Evolutionary conservation across 164 flowering plant species (phyloP).

Genomic region (Cinnamomum chago): DNA sequence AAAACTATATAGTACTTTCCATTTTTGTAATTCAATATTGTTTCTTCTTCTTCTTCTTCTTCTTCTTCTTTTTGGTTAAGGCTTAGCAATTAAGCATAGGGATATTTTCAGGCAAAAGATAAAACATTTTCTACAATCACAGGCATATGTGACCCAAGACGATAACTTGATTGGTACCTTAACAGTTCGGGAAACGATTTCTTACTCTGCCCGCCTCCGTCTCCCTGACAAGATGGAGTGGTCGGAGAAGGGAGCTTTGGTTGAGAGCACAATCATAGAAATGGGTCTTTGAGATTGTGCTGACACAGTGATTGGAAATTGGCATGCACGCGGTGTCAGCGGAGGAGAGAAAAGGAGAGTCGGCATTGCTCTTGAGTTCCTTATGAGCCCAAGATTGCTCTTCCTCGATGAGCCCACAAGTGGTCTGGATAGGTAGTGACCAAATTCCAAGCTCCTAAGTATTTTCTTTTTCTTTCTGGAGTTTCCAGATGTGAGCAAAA

Average conservation of each 20-base stretch:
- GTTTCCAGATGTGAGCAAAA: neutral
- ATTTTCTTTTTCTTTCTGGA: neutral
- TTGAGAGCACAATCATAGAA: conserved; percentile 78
- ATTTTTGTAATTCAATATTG: neutral
- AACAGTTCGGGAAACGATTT: conserved; percentile 84
- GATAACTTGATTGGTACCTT: conserved; percentile 85
- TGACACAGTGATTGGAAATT: conserved; percentile 82
- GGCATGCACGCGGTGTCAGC: conserved; percentile 94
- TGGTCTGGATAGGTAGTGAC: conserved; percentile 81
- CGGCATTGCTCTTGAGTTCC: conserved; percentile 85
- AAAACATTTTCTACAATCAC: neutral
- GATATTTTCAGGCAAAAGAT: neutral
- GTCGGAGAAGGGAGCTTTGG: conserved; percentile 68
- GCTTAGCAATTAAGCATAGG: neutral
- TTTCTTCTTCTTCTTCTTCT: neutral
- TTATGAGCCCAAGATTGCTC: conserved; percentile 86
- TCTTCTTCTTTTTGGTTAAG: too few relatives aligned
- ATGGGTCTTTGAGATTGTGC: conserved; percentile 97
- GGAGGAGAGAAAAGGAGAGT: conserved; percentile 94
- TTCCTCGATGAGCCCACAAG: conserved; percentile 97
- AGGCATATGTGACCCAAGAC: conserved; percentile 99
- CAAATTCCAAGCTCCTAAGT: neutral
- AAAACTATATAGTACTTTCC: neutral
- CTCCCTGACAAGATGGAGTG: conserved; percentile 77
- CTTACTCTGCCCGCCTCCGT: conserved; percentile 75